Conservation (phyloP, 1,284 basidiomycete genomes). For the Neonothopanus nambi region DNA sequence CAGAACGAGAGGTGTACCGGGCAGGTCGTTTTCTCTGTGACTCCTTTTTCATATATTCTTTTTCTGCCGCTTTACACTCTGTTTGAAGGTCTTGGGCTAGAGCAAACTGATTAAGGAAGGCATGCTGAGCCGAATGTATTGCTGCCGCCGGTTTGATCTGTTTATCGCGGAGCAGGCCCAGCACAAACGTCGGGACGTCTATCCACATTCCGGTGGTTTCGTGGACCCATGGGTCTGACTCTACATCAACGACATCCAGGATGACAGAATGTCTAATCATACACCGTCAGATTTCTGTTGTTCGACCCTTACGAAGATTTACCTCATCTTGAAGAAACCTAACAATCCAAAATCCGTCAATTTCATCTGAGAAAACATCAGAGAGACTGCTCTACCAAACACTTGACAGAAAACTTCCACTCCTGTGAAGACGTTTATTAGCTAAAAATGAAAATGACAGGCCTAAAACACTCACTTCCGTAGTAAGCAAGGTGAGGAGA, state of each 20-base stretch:
- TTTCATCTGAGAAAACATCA: neutral
- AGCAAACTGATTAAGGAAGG: conserved; percentile 78
- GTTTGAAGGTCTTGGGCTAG: conserved; percentile 76
- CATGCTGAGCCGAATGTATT: conserved; percentile 86
- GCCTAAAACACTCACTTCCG: conserved; percentile 54
- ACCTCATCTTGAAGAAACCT: conserved; percentile 70
- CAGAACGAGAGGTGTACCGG: conserved; percentile 41
- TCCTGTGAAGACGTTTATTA: conserved; percentile 37
- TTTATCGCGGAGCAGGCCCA: conserved; percentile 57
- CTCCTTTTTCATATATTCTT: conserved; percentile 64
- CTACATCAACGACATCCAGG: conserved; percentile 78
- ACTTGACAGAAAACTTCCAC: conserved; percentile 74
- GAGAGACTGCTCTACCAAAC: conserved; percentile 57
- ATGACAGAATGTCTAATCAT: conserved; percentile 58
- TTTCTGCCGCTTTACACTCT: conserved; percentile 82
- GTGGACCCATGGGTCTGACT: conserved; percentile 78
- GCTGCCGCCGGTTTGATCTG: conserved; percentile 71
- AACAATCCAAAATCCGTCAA: neutral
- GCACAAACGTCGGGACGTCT: conserved; percentile 64
- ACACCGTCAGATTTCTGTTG: neutral
- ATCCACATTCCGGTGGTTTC: conserved; percentile 85
- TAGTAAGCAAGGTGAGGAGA: conserved; percentile 68
- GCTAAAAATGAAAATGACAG: neutral
- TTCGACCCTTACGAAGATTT: conserved; percentile 10
- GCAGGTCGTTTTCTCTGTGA: conserved; percentile 76